Base-by-base conservation (phyloP, 176 grass and related monocot species). In the Oryza glumipatula region DNA sequence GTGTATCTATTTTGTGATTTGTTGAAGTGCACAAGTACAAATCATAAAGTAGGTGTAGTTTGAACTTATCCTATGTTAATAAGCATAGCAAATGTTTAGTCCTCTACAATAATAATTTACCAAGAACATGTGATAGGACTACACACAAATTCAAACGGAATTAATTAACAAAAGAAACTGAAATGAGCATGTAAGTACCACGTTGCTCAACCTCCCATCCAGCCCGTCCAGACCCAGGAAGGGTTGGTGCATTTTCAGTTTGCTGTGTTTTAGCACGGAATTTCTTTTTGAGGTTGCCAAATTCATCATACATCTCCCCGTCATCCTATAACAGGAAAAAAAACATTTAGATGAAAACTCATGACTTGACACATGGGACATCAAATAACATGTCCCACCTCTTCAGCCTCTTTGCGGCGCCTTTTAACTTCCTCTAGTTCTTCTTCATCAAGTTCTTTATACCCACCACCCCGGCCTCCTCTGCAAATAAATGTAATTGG, bases 271-370 rank as follows among this genome's bases (percentile, higher is more conserved):
- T 99, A 26, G 89, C 84, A 87, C 94, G 96, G 6, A 96, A 99
- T 87, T 99, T 96, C 88, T 99, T 99, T 83, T 99, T 99, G 21
- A 99, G 90, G 65, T 99, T 99, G 47, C 96, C 96, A 88, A 99
- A 99, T 81, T 99, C 96, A 94, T 99, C 96, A 84, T 96, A 99
- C 21, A 99, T 99, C 85, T 99, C 96, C 54, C 96, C 96, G 82
- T 99, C 96, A 74, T 99, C 96, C 94, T 99, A 88, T 52, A 80
- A 85, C 70, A 38, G 8, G 8, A 41, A 41, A 39, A 8, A 79
- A 65, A 44, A 83, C 14, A 66, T 83, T 85, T 71, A 87, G 19
- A 84, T 1, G 58, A 6, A 91, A 91, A 68, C 54, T 17, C 19
- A 69, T 16, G 14, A 66, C 12, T 46, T 9, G 15, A 39, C 9